Base-by-base conservation (phyloP, 2,329 filamentous ascomycete genomes). In the Trichophyton verrucosum region DNA sequence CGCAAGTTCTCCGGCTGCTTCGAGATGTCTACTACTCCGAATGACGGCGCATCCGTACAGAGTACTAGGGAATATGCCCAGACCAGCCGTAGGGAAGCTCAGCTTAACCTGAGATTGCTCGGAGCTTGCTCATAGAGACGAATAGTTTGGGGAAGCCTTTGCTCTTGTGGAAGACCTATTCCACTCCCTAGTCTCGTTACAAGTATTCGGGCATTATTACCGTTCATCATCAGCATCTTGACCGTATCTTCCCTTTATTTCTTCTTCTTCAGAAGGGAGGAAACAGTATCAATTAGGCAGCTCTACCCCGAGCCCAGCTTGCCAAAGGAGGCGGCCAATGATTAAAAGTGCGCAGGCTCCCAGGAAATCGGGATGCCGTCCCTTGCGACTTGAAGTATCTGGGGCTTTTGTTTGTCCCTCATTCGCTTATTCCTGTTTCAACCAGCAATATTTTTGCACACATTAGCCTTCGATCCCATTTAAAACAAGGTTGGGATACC, bases 351-450 rank as follows among this genome's bases (percentile, higher is more conserved):
- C 51, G 51, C 30, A 33, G 27, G 24, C 27, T 51, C 46, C 22
- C 51, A 27, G 20, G 15, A 17, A 55, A n/a, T 55, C 51, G 27
- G 51, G 8, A 33, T 27, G 27, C 51, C 30, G n/a, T 55, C n/a
- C 51, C 3, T 36, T 55, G 30, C 11, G 49, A 30, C 7, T 24
- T 36, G 27, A 36, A 9, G 51, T 17, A 17, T n/a, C 36, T 20
- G 51, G 20, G 27, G 13, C 20, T 17, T 15, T 55, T 20, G 24
- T 20, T 8, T 55, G 51, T n/a, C 33, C 13, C 24, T 36, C 27
- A 55, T 55, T 55, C 51, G 51, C 30, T 36, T 55, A 55, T 55
- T 36, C 30, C 51, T 20, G 51, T 55, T 55, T 55, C 51, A 55
- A 55, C 27, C 13, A n/a, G 20, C 27, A 36, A 5, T 15, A 38